Evolutionary conservation across 2,329 filamentous ascomycete genomes (phyloP), one percentile per base, ranked within the genome.

Genomic region (Claviceps pazoutovae): DNA sequence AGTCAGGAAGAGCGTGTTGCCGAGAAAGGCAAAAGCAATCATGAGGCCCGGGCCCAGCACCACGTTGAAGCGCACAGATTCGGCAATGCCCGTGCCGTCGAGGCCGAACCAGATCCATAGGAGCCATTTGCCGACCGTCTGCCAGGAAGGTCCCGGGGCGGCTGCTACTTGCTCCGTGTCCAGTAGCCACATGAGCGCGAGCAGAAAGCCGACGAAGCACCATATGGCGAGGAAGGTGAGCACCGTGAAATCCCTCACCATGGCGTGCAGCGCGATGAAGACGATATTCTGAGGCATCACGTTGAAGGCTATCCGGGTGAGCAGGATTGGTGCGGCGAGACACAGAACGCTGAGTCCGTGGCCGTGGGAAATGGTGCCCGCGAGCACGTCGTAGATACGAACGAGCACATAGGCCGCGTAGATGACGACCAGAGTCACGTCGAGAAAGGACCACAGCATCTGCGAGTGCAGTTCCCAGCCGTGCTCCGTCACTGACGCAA

Each of bases 61-160:
- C 63, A 78, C 71, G 61, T 88, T 82, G 64, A 87, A 83, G 46
- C 80, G 75, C 8, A 67, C 67, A 2, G 70, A 71, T 53, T 71
- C 68, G 53, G 74, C 71, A 46, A 76, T 75, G 11, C 74, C 74
- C 4, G 74, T 75, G 21, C 74, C 84, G 54, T 87, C 84, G 1
- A 88, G 75, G 1, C 84, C 84, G 58, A 88, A 88, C 84, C 84
- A 88, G 58, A 88, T 84, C 80, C 82, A 87, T 2, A 88, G 72
- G 74, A 88, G 84, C 84, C 84, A 88, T 64, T 86, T 86, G 36
- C 76, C 76, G 48, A 87, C 83, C 0, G 81, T 83, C 34, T 66
- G 62, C 68, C 69, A 72, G 17, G 51, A 38, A 37, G 51, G 51
- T 4, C 23, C 45, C 43, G 43, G 23, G 13, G 14, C 23, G 16